phyloP scores from a whole-genome alignment of 768 basidiomycete species.

The Sistotremastrum suecicum region DNA sequence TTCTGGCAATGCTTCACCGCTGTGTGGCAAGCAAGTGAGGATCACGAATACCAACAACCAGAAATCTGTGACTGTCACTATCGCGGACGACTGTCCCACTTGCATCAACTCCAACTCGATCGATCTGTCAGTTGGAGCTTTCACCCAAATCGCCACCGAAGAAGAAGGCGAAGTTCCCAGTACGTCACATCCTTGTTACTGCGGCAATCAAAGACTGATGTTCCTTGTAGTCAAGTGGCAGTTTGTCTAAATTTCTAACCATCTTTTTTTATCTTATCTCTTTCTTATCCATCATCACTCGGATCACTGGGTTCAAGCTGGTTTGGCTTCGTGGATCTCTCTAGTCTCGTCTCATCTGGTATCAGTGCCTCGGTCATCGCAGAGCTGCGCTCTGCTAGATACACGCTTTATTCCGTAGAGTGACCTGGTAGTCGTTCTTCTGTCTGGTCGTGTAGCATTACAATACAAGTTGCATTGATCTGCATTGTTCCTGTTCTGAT shows the following conservation, averaged over 20 bases:
- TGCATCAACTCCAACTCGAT: conserved; percentile 54
- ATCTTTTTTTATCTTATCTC: conserved; percentile 2
- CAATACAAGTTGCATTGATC: too few species aligned
- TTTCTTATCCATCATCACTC: conserved; percentile 1
- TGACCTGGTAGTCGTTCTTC: too few species aligned
- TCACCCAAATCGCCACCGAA: conserved; percentile 37
- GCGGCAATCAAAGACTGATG: background rate
- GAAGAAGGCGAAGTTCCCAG: conserved; percentile 43
- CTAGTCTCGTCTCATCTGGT: too few species aligned
- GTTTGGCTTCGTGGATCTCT: too few species aligned
- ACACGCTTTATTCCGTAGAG: too few species aligned
- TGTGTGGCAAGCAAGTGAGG: conserved; percentile 52
- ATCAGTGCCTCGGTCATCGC: too few species aligned
- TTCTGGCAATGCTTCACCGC: conserved; percentile 27
- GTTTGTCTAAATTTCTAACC: conserved; percentile 7
- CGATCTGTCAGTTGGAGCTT: conserved; percentile 59
- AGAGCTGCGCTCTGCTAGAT: too few species aligned
- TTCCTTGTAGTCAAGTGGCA: conserved; percentile 16
- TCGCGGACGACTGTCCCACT: conserved; percentile 76
- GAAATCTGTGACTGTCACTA: conserved; percentile 43
- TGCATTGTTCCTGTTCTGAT: too few species aligned
- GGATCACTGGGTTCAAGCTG: too few species aligned
- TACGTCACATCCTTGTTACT: conserved; percentile 18
- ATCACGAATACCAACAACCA: conserved; percentile 50
- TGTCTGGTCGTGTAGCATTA: too few species aligned